phyloP scores from a whole-genome alignment of 768 basidiomycete genomes.

The Auriscalpium vulgare region DNA sequence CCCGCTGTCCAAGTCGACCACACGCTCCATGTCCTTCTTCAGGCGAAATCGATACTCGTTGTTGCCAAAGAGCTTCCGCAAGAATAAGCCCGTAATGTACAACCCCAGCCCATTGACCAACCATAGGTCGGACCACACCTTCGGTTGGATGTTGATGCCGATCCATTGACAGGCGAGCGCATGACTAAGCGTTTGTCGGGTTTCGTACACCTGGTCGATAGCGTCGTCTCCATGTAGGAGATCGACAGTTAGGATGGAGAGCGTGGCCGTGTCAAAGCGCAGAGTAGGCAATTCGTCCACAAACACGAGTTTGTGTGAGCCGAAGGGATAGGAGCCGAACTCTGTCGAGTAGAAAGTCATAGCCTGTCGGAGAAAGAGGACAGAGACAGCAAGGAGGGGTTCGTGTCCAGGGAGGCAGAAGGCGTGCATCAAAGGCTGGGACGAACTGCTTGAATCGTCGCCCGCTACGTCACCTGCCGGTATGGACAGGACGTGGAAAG shows the following conservation, averaged over 20 bases:
- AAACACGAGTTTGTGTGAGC: conserved; percentile 90
- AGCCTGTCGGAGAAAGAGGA: conserved; percentile 72
- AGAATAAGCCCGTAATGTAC: conserved; percentile 83
- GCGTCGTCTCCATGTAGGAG: conserved; percentile 81
- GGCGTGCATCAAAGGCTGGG: conserved; percentile 75
- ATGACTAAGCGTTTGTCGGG: conserved; percentile 78
- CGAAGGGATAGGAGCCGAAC: conserved; percentile 93
- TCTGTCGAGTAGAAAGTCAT: conserved; percentile 91
- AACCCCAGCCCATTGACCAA: conserved; percentile 90
- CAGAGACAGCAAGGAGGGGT: conserved; percentile 57
- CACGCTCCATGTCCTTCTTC: conserved; percentile 94
- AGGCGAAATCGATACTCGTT: conserved; percentile 95
- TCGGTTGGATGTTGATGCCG: conserved; percentile 92
- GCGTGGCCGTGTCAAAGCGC: conserved; percentile 77
- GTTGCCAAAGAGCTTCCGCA: conserved; percentile 83
- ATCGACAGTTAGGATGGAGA: conserved; percentile 74
- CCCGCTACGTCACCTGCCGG: conserved; percentile 53
- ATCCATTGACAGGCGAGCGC: conserved; percentile 94
- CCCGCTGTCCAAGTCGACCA: conserved; percentile 82
- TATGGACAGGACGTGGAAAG: conserved; percentile 75
- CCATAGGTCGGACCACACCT: conserved; percentile 92
- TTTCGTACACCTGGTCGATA: conserved; percentile 90
- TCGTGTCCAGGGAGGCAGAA: conserved; percentile 92
- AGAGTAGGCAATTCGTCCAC: conserved; percentile 81
- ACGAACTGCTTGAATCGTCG: conserved; percentile 51